Evolutionary conservation across 495 filamentous ascomycete species (phyloP), one percentile per base, ranked within the genome.

Genomic region (Jackrogersella multiformis): DNA sequence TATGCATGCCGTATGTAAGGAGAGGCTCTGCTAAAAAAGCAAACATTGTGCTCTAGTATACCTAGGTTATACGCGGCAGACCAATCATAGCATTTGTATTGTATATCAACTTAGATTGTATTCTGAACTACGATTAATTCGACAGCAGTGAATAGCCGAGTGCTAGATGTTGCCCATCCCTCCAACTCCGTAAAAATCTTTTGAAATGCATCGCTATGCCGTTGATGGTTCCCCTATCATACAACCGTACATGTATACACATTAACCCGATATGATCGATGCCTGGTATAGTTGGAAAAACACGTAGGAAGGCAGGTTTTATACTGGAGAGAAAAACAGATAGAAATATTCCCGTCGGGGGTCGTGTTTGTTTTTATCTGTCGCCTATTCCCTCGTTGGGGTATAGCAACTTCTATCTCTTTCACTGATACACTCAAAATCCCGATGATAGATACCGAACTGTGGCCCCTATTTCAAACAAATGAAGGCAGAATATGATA

Each of bases 141-240:
- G 52, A 61, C 49, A 61, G 57, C 36, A 44, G 42, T 41, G 35
- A 56, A 53, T 10, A 55, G 51, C 55, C 39, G 38, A 35, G 32
- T 46, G 46, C 34, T 41, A 35, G 24, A 36, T 64, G 12, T 15
- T 64, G 28, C 18, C 24, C n/a, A 4, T 41, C n/a, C 36, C 59
- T 49, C n/a, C 18, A 42, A 56, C 56, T 61, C 48, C 60, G 21
- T 28, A 34, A 4, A 20, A n/a, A n/a, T n/a, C 39, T 46, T 38
- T 20, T 36, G 18, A 68, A 64, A 65, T 53, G 57, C 61, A 61
- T 65, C 66, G 66, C 66, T 69, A 69, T 69, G 66, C 66, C 56
- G 53, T 57, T 51, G 46, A n/a, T 61, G 36, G 21, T 24, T 10
- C 56, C 56, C 56, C 20, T 69, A 64, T 65, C 66, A 64, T 64